Evolutionary conservation across 306 rosid species (phyloP).

Genomic region (Corylus heterophylla): DNA sequence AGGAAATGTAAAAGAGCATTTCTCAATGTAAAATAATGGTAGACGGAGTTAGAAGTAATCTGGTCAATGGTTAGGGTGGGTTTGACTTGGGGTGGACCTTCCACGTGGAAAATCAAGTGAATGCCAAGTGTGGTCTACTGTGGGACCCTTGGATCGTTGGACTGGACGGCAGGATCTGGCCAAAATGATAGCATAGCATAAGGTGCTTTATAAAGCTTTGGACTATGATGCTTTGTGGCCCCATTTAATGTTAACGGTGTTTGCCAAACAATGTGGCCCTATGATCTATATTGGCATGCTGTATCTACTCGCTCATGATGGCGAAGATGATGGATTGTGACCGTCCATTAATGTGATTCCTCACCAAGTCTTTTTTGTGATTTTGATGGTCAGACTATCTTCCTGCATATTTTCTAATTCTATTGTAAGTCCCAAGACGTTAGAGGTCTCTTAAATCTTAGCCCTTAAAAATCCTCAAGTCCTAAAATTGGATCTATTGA

Average conservation of each 20-base stretch:
- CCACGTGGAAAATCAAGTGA: conserved; percentile 31
- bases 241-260: neutral
- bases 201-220: conserved; percentile 31
- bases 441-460: no score
- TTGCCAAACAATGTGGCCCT: neutral
- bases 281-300: neutral
- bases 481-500: no score
- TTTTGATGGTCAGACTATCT: neutral
- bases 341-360: neutral
- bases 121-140: conserved; percentile 17
- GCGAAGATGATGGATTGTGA: neutral
- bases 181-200: conserved; percentile 28
- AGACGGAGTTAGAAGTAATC: neutral
- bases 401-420: no score
- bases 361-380: neutral
- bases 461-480: no score
- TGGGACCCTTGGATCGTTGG: conserved; percentile 40
- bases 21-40: no score
- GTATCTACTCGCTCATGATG: neutral
- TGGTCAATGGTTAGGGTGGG: neutral
- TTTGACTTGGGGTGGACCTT: conserved; percentile 29
- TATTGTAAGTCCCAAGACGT: no score
- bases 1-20: no score
- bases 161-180: conserved; percentile 40
- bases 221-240: neutral